These are phyloP conservation scores for Monoraphidium neglectum DNA, from an alignment of 139 green algal species.

Conservation along the genomic window DNA sequence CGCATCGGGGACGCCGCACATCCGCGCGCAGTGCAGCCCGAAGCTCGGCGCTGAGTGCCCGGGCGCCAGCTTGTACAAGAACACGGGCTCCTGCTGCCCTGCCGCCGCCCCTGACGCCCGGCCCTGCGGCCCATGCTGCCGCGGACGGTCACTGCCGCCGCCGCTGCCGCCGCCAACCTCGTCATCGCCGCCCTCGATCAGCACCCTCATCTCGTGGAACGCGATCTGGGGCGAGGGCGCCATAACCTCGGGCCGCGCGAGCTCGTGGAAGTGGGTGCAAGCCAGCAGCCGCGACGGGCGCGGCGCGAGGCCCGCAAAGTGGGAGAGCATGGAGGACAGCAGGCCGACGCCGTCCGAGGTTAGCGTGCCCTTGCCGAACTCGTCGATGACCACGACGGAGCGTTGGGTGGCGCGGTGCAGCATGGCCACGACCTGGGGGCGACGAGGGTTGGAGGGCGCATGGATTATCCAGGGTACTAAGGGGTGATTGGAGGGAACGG, in stretches of 20 bases:
- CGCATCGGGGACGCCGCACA: constrained; percentile 25
- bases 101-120: background rate
- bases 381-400: constrained; percentile 90
- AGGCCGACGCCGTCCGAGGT: constrained; percentile 81
- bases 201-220: background rate
- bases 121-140: background rate
- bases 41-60: constrained; percentile 65
- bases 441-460: background rate
- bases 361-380: constrained; percentile 96
- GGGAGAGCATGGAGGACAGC: constrained; percentile 57
- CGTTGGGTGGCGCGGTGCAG: constrained; percentile 66
- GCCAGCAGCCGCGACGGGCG: constrained; percentile 61
- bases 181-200: background rate
- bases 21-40: constrained; percentile 53
- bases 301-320: constrained; percentile 34
- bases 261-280: constrained; percentile 83
- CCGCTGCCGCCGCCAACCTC: background rate
- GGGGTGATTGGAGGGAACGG: too few species aligned
- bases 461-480: too few species aligned
- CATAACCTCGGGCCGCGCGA: constrained; percentile 46
- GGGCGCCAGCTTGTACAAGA: constrained; percentile 75
- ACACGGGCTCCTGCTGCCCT: constrained; percentile 48
- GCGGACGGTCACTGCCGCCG: background rate
- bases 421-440: constrained; percentile 67
- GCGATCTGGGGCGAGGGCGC: background rate